Evolutionary conservation across 257 asterid species (phyloP).

Genomic region (Lantana camara): DNA sequence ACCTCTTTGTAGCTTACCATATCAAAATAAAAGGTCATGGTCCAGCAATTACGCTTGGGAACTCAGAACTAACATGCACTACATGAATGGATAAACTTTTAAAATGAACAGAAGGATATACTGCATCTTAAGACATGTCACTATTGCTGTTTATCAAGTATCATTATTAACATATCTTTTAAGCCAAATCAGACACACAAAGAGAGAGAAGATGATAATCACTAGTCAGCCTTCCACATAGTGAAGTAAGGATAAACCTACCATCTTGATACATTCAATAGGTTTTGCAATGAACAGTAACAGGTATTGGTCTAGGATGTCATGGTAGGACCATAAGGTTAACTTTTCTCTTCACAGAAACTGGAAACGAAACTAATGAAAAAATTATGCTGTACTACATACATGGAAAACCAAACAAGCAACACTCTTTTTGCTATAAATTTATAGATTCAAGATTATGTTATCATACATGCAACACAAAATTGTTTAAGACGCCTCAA

Average conservation of each 20-base stretch:
- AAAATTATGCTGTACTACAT: background rate
- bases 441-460: background rate
- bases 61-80: background rate
- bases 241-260: background rate
- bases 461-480: background rate
- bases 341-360: background rate
- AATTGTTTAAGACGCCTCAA: background rate
- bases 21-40: background rate
- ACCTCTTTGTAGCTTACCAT: background rate
- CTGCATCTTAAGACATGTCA: background rate
- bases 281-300: background rate
- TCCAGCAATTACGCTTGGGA: background rate
- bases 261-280: background rate
- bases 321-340: background rate
- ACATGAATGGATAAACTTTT: background rate
- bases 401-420: background rate
- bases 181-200: background rate
- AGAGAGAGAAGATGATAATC: background rate
- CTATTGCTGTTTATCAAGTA: background rate
- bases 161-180: background rate
- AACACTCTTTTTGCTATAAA: background rate
- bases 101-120: background rate
- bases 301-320: background rate
- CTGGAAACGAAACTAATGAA: background rate
- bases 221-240: background rate